phyloP scores from a whole-genome alignment of 352 stramenopile species.

The Phytophthora megakarya region DNA sequence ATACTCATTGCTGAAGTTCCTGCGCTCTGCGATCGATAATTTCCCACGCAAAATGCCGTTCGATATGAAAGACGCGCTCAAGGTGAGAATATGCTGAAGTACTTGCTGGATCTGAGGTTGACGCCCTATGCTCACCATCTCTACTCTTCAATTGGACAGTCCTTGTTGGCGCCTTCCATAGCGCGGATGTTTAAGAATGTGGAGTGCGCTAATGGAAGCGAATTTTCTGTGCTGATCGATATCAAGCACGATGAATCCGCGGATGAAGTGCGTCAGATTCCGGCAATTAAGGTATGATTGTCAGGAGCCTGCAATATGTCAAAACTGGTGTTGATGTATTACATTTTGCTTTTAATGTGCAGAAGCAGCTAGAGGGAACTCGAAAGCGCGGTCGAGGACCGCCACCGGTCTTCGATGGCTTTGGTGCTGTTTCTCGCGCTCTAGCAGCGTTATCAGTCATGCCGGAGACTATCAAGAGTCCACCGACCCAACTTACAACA shows the following conservation, averaged over 20 bases:
- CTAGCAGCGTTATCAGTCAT: slow-evolving; percentile 51
- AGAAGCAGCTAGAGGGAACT: slow-evolving; percentile 66
- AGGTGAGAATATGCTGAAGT: slow-evolving; percentile 40
- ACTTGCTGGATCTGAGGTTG: not conserved
- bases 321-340: not conserved
- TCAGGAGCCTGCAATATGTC: not conserved
- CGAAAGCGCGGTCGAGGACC: slow-evolving; percentile 74
- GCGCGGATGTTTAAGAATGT: slow-evolving; percentile 47
- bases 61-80: slow-evolving; percentile 83
- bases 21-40: slow-evolving; percentile 40
- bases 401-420: slow-evolving; percentile 70
- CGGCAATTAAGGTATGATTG: slow-evolving; percentile 61
- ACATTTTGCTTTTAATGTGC: not conserved
- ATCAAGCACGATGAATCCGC: slow-evolving; percentile 72
- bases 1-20: slow-evolving; percentile 70
- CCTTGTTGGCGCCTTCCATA: slow-evolving; percentile 53
- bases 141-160: slow-evolving; percentile 28
- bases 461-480: slow-evolving; percentile 61
- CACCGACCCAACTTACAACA: slow-evolving; percentile 48
- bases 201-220: slow-evolving; percentile 63
- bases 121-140: slow-evolving; percentile 9
- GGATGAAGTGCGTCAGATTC: slow-evolving; percentile 79
- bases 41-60: slow-evolving; percentile 48
- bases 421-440: slow-evolving; percentile 76
- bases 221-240: slow-evolving; percentile 71